Evolutionary conservation across 2,329 filamentous ascomycete genomes (phyloP).

Genomic region (Trichoderma sp.): DNA sequence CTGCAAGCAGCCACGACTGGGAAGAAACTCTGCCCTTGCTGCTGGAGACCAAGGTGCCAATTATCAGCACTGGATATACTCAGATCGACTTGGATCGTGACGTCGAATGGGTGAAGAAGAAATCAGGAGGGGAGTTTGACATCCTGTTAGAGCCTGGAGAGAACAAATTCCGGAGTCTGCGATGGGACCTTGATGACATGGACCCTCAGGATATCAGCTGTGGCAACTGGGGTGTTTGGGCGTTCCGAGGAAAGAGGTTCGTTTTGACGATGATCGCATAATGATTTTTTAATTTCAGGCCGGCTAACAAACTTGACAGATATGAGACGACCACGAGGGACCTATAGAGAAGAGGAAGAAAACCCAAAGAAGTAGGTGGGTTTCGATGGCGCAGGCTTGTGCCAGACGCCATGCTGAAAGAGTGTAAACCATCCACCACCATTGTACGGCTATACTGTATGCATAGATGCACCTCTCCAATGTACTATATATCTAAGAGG

Average conservation of each 20-base stretch:
- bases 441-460: background rate
- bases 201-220: slow-evolving; percentile 93
- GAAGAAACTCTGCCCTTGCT: slow-evolving; percentile 83
- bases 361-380: background rate
- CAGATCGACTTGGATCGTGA: slow-evolving; percentile 93
- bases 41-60: slow-evolving; percentile 91
- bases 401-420: background rate
- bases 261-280: slow-evolving; percentile 27
- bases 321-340: slow-evolving; percentile 64
- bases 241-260: slow-evolving; percentile 94
- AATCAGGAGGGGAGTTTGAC: slow-evolving; percentile 86
- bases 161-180: slow-evolving; percentile 87
- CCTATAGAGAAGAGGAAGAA: slow-evolving; percentile 21
- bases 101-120: slow-evolving; percentile 83
- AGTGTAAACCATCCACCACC: background rate
- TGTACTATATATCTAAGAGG: slow-evolving; percentile 9
- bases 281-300: background rate
- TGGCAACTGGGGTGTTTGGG: slow-evolving; percentile 97
- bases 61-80: slow-evolving; percentile 94
- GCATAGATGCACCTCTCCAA: slow-evolving; percentile 11
- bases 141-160: slow-evolving; percentile 88
- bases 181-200: slow-evolving; percentile 96
- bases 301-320: slow-evolving; percentile 41
- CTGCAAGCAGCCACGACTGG: slow-evolving; percentile 92
- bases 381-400: background rate